Base-by-base conservation (phyloP, 2,329 filamentous ascomycete genomes). In the Aphanocladium album region DNA sequence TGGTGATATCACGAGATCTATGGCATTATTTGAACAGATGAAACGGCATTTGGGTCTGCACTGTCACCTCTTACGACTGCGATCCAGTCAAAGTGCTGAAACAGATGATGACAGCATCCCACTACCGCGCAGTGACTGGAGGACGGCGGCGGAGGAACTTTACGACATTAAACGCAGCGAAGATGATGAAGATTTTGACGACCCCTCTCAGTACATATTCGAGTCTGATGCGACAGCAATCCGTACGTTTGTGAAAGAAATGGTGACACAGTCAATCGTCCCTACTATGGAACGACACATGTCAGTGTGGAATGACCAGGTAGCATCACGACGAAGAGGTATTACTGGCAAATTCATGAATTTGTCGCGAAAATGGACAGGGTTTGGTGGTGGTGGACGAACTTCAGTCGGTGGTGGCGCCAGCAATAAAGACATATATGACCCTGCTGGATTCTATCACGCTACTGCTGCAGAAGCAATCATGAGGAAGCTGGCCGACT, bases 21-120 rank as follows among this genome's bases (percentile, higher is more conserved):
- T 93, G 73, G 85, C 87, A 19, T 80, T 98, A 30, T 99, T 96
- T 73, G 95, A 99, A 67, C 91, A 97, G 73, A 99, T 99, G 96
- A 99, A 98, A 76, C 87, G 95, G n/a, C 91, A 97, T 75, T 91
- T 99, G 65, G 95, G 95, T 1, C 79, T 98, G 52, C 93, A 99
- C 74, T 99, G 95, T 71, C 95, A 99, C 74, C 80, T 99, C 12
- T 80, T 99, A 37, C 82, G 96, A 64, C 78, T 99, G 55, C 85
- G 93, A 67, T 96, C 91, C 68, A 89, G 86, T 41, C 89, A 92
- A 70, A 93, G 91, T 72, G 88, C 91, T 39, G 86, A 93, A 64
- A 93, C 91, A 1, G 95, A 98, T 72, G 93, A 97, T 71, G 93
- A 98, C 70, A 93, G 90, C 69, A 85, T 91, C 67, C 85, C 87